These are phyloP conservation scores for Aspergillus oerlinghausenensis DNA, from an alignment of 2,329 filamentous ascomycete genomes.

Conservation along the genomic window DNA sequence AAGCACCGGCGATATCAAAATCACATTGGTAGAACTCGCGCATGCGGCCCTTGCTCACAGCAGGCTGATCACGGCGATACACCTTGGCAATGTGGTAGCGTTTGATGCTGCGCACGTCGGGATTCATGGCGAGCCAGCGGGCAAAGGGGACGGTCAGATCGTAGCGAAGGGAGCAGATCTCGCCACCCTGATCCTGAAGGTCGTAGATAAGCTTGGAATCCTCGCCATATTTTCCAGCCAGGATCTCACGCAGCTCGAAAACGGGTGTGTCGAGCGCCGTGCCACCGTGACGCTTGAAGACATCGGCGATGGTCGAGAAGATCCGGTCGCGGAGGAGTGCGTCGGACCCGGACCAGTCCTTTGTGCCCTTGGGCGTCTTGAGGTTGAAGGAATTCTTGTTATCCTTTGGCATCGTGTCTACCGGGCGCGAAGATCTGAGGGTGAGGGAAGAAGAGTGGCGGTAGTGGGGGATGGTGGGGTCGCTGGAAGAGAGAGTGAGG, in stretches of 20 bases:
- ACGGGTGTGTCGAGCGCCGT: slow-evolving; percentile 76
- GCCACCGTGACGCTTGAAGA: slow-evolving; percentile 80
- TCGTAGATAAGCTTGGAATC: slow-evolving; percentile 92
- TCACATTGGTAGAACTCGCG: slow-evolving; percentile 97
- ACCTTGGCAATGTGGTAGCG: slow-evolving; percentile 95
- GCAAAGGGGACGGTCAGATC: slow-evolving; percentile 88
- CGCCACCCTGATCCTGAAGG: slow-evolving; percentile 79
- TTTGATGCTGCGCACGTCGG: slow-evolving; percentile 76
- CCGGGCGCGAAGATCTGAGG: slow-evolving; percentile 7
- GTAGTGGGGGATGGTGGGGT: slow-evolving; percentile 16
- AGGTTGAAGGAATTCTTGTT: slow-evolving; percentile 56
- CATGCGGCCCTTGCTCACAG: slow-evolving; percentile 88
- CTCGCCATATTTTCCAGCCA: slow-evolving; percentile 87
- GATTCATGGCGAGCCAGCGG: slow-evolving; percentile 89
- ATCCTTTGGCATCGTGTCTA: slow-evolving; percentile 16
- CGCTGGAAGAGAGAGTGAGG: background rate
- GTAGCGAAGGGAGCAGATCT: slow-evolving; percentile 78
- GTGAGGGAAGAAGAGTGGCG: slow-evolving; percentile 10
- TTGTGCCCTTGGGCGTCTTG: slow-evolving; percentile 88
- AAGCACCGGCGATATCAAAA: slow-evolving; percentile 84
- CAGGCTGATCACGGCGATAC: slow-evolving; percentile 74
- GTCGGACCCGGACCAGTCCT: slow-evolving; percentile 76
- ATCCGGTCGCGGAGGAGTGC: slow-evolving; percentile 78
- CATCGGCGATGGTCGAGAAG: slow-evolving; percentile 67
- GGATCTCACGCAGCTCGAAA: slow-evolving; percentile 81